Evolutionary conservation across 176 grass and related monocot genomes (phyloP), one percentile per base, ranked within the genome.

Genomic region (Calamus simplicifolius): DNA sequence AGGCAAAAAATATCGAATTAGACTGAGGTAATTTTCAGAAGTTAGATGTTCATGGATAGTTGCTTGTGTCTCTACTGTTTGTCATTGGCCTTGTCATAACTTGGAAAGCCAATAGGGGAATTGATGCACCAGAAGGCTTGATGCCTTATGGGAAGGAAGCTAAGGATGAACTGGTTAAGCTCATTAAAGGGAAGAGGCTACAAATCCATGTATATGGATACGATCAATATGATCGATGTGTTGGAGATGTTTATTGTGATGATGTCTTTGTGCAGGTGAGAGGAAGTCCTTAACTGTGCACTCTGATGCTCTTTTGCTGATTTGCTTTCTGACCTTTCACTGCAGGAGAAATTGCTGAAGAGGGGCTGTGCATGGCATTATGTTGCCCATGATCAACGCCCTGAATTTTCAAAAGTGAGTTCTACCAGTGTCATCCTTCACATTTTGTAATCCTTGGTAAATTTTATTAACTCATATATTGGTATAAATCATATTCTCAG

Each of bases 51-150:
- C 18, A 31, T 79, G 31, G 0, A 15, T 21, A 28, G 29, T 52
- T 16, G 38, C 18, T 21, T 60, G 14, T 19, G 17, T n/a, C 16
- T 19, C 5, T 27, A 48, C 6, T 35, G 21, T 27, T 27, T 19
- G 19, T 3, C 25, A 15, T 1, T 29, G 27, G 30, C 6, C 2
- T 5, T 18, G 27, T 31, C n/a, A n/a, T 63, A 1, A 31, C 49
- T 26, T 53, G 51, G 48, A 21, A 25, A 71, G 62, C 14, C 68
- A 61, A 53, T 48, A 88, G 89, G 70, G 78, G 85, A 54, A 67
- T 89, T 19, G 89, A 95, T 58, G 85, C 89, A 62, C 85, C 81
- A 3, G 79, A 89, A 50, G 60, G 75, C 67, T 43, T 73, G 8
- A 79, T 79, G 84, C 28, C 54, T 50, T 82, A 82, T 25, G 84